Evolutionary conservation across 306 rosid species (phyloP), one percentile per base, ranked within the genome.

Genomic region (Inga laurina): DNA sequence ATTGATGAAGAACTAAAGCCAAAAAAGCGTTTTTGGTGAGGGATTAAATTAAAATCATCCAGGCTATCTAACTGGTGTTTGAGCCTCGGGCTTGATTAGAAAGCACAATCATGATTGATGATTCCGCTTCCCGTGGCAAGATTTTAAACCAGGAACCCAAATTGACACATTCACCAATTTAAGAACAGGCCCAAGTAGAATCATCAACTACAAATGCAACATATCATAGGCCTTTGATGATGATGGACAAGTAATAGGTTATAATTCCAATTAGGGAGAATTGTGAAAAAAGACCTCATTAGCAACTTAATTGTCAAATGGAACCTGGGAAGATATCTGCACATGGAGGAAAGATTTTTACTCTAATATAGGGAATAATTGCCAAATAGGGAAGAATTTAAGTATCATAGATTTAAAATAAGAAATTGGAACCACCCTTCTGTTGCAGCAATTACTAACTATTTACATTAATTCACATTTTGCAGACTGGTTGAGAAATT

Each of bases 61-160:
- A 61, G 24, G 24, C 13, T 72, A 22, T 61, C 24, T 24, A 11
- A 62, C 68, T 27, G 12, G 9, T 64, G 62, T 78, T 72, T 22
- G 72, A 61, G 10, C 83, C 61, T 37, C 49, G 66, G 79, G 66
- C 39, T 84, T 73, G n/a, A 35, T 65, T 65, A 46, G 76, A 79
- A 51, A 79, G 83, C 19, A 41, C 43, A 64, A 78, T 57, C 24
- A 62, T 11, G 68, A 11, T 62, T 24, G 68, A 21, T 30, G 49
- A 41, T 22, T 66, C 35, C 2, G 6, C 72, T 16, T 67, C 46
- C 72, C 24, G 18, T 37, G 56, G 39, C 43, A 15, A 74, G 61
- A 18, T 73, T 54, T 32, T 44, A 82, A 45, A 32, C 2, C 69
- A 62, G 39, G 30, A 62, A 12, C 69, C 37, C 68, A 4, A 13